Base-by-base conservation (phyloP, 495 filamentous ascomycete genomes). In the Tuber indicum region DNA sequence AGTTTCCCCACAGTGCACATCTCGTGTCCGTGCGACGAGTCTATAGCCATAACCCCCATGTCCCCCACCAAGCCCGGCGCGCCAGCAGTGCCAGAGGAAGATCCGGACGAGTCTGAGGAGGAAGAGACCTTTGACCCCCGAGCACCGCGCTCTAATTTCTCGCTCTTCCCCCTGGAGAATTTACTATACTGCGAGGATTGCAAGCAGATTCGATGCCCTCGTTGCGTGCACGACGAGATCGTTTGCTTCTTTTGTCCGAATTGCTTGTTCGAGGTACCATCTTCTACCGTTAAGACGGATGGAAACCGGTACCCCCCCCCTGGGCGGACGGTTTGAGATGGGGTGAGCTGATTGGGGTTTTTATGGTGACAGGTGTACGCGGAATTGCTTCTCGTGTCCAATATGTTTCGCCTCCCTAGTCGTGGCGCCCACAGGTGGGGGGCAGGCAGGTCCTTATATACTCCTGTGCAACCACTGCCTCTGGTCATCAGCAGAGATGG, bases 121-220 rank as follows among this genome's bases (percentile, higher is more conserved):
- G 93, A 93, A 46, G 86, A 87, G 77, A 91, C 92, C 19, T 98
- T 99, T 83, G 91, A 99, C 81, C 94, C 96, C 0, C 89, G 91
- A 62, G 90, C 91, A 45, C 89, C 92, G 3, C 90, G 96, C 9
- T 91, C 95, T 47, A 95, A 92, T 83, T 97, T 92, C 86, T 92
- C 92, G 62, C 87, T 99, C 47, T 97, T 94, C 84, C 94, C 95
- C 0, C 89, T 97, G n/a, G 94, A 98, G 81, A 92, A 96, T 81
- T 89, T 99, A 12, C 88, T 97, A 17, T 98, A 94, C 85, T 99
- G 96, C 85, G 94, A 97, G 82, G 96, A 98, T 84, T 99, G 96
- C 84, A 93, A 96, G 79, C 91, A 97, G 85, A 95, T 99, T 74
- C 91, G 94, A 78, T 99, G 96, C 82, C 93, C 94, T 10, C 88